Base-by-base conservation (phyloP, 805 yeast species). In the Cephaloascus albidus region DNA sequence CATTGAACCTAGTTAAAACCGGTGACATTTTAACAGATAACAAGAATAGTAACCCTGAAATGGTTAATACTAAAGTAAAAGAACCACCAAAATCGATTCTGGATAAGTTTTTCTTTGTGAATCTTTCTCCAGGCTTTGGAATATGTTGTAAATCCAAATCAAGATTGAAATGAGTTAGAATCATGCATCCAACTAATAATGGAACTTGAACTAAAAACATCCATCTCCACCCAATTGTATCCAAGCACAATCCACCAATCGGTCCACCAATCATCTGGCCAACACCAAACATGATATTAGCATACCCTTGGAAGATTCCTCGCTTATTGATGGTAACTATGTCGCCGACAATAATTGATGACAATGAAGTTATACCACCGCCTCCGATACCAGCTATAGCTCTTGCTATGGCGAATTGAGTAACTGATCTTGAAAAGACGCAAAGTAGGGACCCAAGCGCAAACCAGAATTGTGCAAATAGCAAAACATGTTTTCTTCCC, bases 341-440 rank as follows among this genome's bases (percentile, higher is more conserved):
- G 51, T 77, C 83, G 20, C 77, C 70, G 35, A 74, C 68, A 23
- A 76, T 60, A 20, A 76, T 75, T 48, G 70, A 68, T 3, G 76
- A 60, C 28, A 76, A 46, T 0, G 79, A 69, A 27, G 66, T 63
- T 34, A 72, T 60, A 2, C 81, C 82, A 4, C 80, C 80, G 15
- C 74, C 71, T 1, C 82, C 83, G 20, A 76, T 60, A 33, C 83
- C 83, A 0, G 79, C 74, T 16, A 76, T 46, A 0, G 77, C 81
- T 45, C 82, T 57, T 32, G 76, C 65, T 2, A 71, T 46, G 10
- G 70, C 63, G 42, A 75, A 66, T 31, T 70, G 68, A 3, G 61
- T 60, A 1, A 75, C 72, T 17, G 63, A 53, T 8, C 53, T 44
- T 31, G 72, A 48, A 43, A 73, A 44, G 39, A 66, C 43, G 53